Evolutionary conservation across 176 grass and related monocot species (phyloP).

Genomic region (Bolboschoenus planiculmis): DNA sequence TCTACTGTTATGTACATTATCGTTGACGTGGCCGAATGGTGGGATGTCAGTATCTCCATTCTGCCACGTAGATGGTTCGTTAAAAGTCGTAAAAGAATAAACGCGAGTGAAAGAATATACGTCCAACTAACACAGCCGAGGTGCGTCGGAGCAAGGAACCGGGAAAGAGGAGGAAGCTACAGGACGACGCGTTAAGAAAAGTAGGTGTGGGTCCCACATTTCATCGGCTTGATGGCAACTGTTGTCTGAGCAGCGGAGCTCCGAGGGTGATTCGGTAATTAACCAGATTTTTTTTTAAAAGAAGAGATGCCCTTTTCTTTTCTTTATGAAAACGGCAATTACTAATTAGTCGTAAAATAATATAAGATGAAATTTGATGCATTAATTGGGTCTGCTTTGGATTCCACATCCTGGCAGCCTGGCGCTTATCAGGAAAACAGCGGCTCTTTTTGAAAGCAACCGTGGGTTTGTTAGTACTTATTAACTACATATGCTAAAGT

Average conservation of each 20-base stretch:
- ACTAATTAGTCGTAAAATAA: too few relatives aligned
- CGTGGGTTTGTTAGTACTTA: background rate
- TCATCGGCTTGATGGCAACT: background rate
- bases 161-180: background rate
- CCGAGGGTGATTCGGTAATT: background rate
- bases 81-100: background rate
- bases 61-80: background rate
- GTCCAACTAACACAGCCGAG: background rate
- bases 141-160: background rate
- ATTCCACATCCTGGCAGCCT: background rate
- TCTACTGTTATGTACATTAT: background rate
- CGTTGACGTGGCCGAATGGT: background rate
- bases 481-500: too few relatives aligned
- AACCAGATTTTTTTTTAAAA: background rate
- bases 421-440: background rate
- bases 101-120: background rate
- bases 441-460: background rate
- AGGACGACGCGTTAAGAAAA: constrained; percentile 1
- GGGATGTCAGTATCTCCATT: too few relatives aligned
- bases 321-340: too few relatives aligned
- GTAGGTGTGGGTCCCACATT: background rate
- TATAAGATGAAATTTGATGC: too few relatives aligned
- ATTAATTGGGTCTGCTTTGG: background rate
- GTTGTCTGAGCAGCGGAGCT: too few relatives aligned
- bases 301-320: too few relatives aligned